Percentiles rank a stretch among this genome's conserved stretches.
Conservation (phyloP, 768 basidiomycete genomes). For the Mycena amicta region DNA sequence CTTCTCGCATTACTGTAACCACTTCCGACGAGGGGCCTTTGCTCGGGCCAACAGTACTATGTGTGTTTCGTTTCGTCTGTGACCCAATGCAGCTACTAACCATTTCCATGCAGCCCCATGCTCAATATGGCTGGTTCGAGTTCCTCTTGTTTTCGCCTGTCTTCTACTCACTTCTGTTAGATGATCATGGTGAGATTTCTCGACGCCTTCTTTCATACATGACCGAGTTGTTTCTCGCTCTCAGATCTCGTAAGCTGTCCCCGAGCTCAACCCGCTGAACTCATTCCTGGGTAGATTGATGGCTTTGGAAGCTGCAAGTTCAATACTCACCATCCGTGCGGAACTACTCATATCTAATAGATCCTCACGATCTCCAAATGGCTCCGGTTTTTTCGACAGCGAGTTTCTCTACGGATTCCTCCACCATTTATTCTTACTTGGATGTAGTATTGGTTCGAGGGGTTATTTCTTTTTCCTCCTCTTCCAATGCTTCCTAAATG, state of each 20-base stretch:
- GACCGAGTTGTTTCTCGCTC: too few relatives aligned
- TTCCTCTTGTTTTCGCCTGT: slow-evolving; percentile 2
- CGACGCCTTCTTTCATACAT: too few relatives aligned
- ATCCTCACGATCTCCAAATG: slow-evolving; percentile 78
- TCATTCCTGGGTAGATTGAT: slow-evolving; percentile 62
- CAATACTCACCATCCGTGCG: not conserved
- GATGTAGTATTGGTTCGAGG: slow-evolving; percentile 72
- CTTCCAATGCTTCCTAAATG: slow-evolving; percentile 90
- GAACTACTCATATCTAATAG: slow-evolving; percentile 41
- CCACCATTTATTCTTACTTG: not conserved
- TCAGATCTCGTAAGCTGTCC: slow-evolving; percentile 47
- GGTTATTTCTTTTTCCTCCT: slow-evolving; percentile 93
- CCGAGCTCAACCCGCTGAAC: too few relatives aligned
- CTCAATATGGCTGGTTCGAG: slow-evolving; percentile 78
- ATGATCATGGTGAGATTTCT: slow-evolving; percentile 71
- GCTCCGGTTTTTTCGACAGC: slow-evolving; percentile 77
- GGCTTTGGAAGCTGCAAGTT: slow-evolving; percentile 81
- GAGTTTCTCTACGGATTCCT: slow-evolving; percentile 23
- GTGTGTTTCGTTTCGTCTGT: slow-evolving; percentile 46
- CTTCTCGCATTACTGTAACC: slow-evolving; percentile 89
- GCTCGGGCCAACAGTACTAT: slow-evolving; percentile 89
- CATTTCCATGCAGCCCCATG: slow-evolving; percentile 43
- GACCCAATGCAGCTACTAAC: slow-evolving; percentile 1
- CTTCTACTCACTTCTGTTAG: slow-evolving; percentile 36
- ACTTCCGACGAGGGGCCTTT: slow-evolving; percentile 87